Percentiles rank a stretch among this genome's conserved stretches.
phyloP scores from a whole-genome alignment of 768 basidiomycete genomes.

The Pulveroboletus sp. region DNA sequence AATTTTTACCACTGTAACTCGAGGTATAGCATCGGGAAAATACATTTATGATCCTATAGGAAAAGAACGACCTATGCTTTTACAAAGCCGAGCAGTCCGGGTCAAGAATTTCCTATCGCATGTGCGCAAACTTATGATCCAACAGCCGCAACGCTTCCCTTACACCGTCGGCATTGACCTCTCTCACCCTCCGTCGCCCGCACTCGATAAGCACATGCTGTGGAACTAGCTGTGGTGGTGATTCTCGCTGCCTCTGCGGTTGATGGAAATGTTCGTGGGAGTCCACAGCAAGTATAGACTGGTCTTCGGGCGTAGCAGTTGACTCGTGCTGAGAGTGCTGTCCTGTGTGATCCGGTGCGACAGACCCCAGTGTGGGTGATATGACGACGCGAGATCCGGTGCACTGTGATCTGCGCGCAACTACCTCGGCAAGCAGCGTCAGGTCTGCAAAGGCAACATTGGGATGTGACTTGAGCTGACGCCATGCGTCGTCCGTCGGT shows the following conservation, averaged over 20 bases:
- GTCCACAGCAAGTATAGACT: constrained; percentile 45
- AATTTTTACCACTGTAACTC: neutral
- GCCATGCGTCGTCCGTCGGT: constrained; percentile 80
- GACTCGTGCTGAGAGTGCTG: constrained; percentile 9
- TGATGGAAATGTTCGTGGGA: constrained; percentile 51
- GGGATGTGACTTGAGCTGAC: constrained; percentile 80
- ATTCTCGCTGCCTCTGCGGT: constrained; percentile 36
- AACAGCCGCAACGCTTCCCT: constrained; percentile 70
- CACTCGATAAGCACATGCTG: constrained; percentile 60
- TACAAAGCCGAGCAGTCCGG: neutral
- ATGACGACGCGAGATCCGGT: constrained; percentile 63
- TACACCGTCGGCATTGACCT: constrained; percentile 71
- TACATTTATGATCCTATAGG: constrained; percentile 2
- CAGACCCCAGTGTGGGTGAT: constrained; percentile 46
- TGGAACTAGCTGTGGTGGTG: constrained; percentile 52
- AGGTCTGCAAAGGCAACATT: constrained; percentile 84
- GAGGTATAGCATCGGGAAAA: constrained; percentile 1
- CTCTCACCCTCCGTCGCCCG: constrained; percentile 54
- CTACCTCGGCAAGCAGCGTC: constrained; percentile 80
- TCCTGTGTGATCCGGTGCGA: constrained; percentile 42
- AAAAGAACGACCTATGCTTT: neutral
- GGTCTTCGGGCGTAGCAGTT: constrained; percentile 23
- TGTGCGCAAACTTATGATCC: constrained; percentile 54
- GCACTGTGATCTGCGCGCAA: constrained; percentile 77
- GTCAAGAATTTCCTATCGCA: constrained; percentile 18